A percentile compares a stretch with the other conserved stretches of the same genome.
phyloP scores from a whole-genome alignment of 1,284 basidiomycete genomes.

The Rhodotorula glutinis region DNA sequence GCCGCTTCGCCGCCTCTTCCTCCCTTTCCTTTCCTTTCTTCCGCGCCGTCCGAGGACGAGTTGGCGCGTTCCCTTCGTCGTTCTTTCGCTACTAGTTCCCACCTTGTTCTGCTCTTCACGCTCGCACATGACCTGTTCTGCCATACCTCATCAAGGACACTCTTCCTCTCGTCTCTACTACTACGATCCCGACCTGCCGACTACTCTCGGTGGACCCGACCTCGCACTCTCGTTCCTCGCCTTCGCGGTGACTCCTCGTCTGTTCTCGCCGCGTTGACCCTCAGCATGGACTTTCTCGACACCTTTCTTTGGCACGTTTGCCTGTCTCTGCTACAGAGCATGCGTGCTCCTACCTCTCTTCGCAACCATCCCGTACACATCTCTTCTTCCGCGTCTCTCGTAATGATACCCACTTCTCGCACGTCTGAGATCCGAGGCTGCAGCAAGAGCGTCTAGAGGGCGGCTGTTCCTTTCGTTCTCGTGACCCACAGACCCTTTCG shows the following conservation, averaged over 20 bases:
- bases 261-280: neutral
- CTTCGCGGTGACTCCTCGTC: neutral
- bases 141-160: constrained; percentile 3
- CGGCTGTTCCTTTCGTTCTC: no score
- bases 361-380: no score
- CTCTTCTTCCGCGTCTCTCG: neutral
- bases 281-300: constrained; percentile 3
- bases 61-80: neutral
- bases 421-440: no score
- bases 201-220: neutral
- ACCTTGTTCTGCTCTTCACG: neutral
- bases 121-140: constrained; percentile 5
- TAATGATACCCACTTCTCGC: constrained; percentile 14
- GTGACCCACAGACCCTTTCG: no score
- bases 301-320: no score
- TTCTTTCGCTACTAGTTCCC: neutral
- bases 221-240: neutral
- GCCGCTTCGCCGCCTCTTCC: no score
- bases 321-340: no score
- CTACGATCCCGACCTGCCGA: neutral
- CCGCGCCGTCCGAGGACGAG: no score
- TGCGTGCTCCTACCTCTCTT: neutral
- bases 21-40: no score
- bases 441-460: no score
- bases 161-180: neutral